phyloP scores from a whole-genome alignment of 148 eudicot genomes.

The Camellia lanceoleosa region DNA sequence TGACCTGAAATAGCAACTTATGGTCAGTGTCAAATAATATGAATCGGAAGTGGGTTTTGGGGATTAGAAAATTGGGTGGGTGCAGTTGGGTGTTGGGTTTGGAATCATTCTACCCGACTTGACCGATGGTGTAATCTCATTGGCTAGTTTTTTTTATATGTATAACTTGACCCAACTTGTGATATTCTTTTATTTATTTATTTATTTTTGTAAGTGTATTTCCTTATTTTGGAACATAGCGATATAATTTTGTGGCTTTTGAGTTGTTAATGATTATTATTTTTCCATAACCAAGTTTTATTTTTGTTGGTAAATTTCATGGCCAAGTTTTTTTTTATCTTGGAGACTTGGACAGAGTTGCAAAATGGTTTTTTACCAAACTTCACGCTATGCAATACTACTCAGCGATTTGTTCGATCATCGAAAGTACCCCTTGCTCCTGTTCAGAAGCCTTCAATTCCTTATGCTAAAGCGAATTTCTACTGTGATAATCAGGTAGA shows the following conservation, averaged over 20 bases:
- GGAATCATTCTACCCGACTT: too few species aligned
- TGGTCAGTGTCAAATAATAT: too few species aligned
- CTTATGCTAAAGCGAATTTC: conserved; percentile 82
- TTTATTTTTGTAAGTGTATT: not conserved
- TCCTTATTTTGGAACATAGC: not conserved
- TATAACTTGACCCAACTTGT: not conserved
- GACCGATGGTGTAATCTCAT: too few species aligned
- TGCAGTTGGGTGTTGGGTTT: too few species aligned
- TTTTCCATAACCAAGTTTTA: not conserved
- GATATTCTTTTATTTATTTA: not conserved
- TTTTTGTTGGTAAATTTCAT: not conserved
- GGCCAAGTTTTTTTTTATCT: conserved; percentile 1
- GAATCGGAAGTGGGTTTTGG: too few species aligned
- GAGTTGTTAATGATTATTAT: not conserved
- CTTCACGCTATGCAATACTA: conserved; percentile 91
- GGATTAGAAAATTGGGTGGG: too few species aligned
- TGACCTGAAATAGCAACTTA: too few species aligned
- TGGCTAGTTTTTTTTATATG: too few species aligned
- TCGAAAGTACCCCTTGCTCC: conserved; percentile 67
- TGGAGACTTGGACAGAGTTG: conserved; percentile 93
- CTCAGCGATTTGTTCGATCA: conserved; percentile 88
- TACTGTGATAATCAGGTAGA: conserved; percentile 91
- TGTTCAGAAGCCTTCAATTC: conserved; percentile 92
- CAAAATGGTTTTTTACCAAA: conserved; percentile 95
- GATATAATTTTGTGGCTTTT: not conserved